Evolutionary conservation across 805 yeast genomes (phyloP).

Genomic region (Myxozyma geophila): DNA sequence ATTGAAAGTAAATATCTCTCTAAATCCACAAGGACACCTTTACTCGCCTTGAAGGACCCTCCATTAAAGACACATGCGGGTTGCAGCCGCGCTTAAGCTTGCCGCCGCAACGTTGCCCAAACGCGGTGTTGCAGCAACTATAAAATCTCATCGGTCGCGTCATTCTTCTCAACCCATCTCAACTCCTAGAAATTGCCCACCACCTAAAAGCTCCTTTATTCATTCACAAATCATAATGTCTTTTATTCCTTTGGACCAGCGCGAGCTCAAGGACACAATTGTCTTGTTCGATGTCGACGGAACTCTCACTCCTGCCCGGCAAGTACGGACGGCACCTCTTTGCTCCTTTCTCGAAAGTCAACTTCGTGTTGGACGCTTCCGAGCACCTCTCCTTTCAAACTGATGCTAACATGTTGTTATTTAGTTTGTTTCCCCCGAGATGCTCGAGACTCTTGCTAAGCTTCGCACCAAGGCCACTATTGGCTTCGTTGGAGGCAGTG

Average conservation of each 20-base stretch:
- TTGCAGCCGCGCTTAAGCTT: background rate
- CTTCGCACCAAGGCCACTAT: conserved; percentile 90
- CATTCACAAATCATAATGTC: conserved; percentile 18
- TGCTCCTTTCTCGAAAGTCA: background rate
- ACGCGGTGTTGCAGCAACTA: background rate
- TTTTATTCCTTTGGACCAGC: conserved; percentile 61
- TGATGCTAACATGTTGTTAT: background rate
- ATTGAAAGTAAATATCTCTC: too few species aligned
- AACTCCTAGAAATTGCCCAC: background rate
- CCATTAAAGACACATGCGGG: too few species aligned
- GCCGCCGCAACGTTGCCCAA: background rate
- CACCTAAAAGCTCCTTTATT: background rate
- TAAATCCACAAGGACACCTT: too few species aligned
- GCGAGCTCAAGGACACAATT: conserved; percentile 71
- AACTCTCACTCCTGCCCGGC: conserved; percentile 97
- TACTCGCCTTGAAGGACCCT: too few species aligned
- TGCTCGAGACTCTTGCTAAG: conserved; percentile 68
- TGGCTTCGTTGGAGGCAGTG: conserved; percentile 98
- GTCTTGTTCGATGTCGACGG: conserved; percentile 98
- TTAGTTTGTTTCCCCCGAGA: conserved; percentile 53
- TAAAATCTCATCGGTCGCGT: conserved; percentile 3
- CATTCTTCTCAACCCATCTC: background rate
- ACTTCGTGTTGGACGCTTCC: background rate
- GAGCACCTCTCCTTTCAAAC: background rate
- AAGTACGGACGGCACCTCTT: conserved; percentile 40